Conservation (phyloP, 2,329 filamentous ascomycete species). For the Akanthomyces dipterigenus region DNA sequence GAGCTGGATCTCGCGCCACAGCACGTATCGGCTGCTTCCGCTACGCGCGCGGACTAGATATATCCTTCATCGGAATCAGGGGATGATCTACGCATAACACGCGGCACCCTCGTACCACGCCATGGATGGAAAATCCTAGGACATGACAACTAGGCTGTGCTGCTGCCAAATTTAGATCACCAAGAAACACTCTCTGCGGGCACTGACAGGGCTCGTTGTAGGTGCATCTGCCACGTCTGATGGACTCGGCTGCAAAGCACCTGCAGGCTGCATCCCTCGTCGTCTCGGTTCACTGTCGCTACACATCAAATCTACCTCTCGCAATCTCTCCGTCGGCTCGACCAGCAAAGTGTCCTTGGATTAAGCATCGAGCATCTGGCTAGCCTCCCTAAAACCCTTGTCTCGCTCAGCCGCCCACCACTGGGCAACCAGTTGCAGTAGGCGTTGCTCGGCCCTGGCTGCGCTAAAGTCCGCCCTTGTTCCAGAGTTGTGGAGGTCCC, state of each 20-base stretch:
- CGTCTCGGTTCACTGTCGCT: background rate
- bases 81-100: slow-evolving; percentile 6
- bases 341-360: background rate
- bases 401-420: background rate
- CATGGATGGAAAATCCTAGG: background rate
- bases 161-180: slow-evolving; percentile 2
- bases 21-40: background rate
- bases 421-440: no score
- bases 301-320: background rate
- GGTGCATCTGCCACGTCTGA: background rate
- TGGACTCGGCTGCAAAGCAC: background rate
- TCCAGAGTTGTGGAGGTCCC: slow-evolving; percentile 11
- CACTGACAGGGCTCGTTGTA: background rate
- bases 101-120: slow-evolving; percentile 5
- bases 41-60: background rate
- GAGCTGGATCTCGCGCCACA: background rate
- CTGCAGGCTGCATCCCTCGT: background rate
- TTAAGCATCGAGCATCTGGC: background rate
- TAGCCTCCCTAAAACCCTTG: background rate
- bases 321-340: background rate
- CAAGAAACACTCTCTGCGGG: background rate
- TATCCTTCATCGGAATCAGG: background rate
- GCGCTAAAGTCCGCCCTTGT: slow-evolving; percentile 8
- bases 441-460: background rate
- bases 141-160: background rate